Evolutionary conservation across 148 eudicot species (phyloP), one percentile per base, ranked within the genome.

Genomic region (Linanthus parryae): DNA sequence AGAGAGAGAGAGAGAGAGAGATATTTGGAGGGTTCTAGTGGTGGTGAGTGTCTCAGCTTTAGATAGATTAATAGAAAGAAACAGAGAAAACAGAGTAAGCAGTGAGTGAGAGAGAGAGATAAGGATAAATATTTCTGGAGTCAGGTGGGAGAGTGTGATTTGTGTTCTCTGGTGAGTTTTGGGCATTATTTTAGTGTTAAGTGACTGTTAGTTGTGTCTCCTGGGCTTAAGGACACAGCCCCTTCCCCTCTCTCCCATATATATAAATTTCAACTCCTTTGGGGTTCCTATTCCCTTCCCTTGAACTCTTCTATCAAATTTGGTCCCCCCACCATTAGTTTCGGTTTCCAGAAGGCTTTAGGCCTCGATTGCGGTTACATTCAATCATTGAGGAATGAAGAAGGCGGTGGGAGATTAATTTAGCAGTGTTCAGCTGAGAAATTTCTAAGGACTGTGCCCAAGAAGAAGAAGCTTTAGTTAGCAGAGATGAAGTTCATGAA

Each of bases 401-500:
- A 13, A 16, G 30, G 57, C 56, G 60, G 66, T 62, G 52, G 56
- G 26, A 45, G 17, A 58, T 44, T 48, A 58, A 57, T 73, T 70
- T 59, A 35, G 61, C 26, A 45, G 47, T 31, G 48, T 36, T 57
- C 48, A 30, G 64, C 47, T 74, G 73, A 65, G 60, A 59, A 50
- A 19, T n/a, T 44, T 30, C 24, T 28, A n/a, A n/a, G n/a, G n/a
- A n/a, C n/a, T n/a, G n/a, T n/a, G n/a, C 38, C 14, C 31, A 30
- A 12, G 40, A 51, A 31, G 24, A 54, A 80, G 1, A 83, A 73
- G 52, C 68, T 84, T 26, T 78, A 94, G 88, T 80, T 41, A 12
- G 39, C 18, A 49, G 77, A 55, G 65, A 89, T 89, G 97, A 89
- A 89, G 91, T 89, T 89, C 69, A 89, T 89, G 97, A 89, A 89